These are phyloP conservation scores for Lipomyces mesembrius DNA, from an alignment of 805 yeast genomes.

Conservation along the genomic window DNA sequence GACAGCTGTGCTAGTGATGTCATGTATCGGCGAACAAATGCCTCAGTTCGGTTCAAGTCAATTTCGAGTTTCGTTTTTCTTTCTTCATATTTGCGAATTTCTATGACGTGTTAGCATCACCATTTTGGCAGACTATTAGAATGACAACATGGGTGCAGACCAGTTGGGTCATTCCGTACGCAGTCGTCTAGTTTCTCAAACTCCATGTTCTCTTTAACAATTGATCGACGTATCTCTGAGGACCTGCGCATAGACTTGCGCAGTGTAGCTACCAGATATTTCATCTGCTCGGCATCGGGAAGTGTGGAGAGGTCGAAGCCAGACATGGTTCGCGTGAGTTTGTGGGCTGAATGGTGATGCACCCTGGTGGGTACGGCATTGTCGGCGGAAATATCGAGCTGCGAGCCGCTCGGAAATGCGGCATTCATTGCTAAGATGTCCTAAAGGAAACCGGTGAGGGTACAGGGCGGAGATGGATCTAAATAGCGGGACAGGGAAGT, in stretches of 20 bases:
- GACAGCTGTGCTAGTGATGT: constrained; percentile 27
- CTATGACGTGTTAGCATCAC: constrained; percentile 4
- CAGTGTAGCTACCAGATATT: constrained; percentile 23
- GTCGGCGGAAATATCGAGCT: constrained; percentile 8
- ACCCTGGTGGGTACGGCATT: constrained; percentile 2
- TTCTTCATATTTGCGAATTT: constrained; percentile 12
- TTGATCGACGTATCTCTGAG: constrained; percentile 23
- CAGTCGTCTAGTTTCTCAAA: constrained; percentile 9
- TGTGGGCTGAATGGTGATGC: constrained; percentile 14
- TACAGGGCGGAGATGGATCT: not conserved
- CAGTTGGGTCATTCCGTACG: constrained; percentile 12
- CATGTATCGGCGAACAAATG: constrained; percentile 31
- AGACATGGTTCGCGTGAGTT: constrained; percentile 24
- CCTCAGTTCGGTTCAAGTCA: constrained; percentile 30
- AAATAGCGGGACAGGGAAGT: not conserved
- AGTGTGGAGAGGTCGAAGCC: constrained; percentile 26
- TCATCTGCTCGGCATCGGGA: constrained; percentile 33
- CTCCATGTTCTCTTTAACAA: constrained; percentile 8
- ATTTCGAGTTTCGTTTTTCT: constrained; percentile 19
- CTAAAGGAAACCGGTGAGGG: no score
- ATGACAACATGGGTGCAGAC: constrained; percentile 1
- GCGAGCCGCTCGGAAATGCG: not conserved
- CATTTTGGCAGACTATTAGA: no score
- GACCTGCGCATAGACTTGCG: constrained; percentile 24
- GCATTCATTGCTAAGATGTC: not conserved